A percentile compares a stretch with the other conserved stretches of the same genome.
These are phyloP conservation scores for Micractinium conductrix DNA, from an alignment of 139 green algal genomes.

Conservation along the genomic window DNA sequence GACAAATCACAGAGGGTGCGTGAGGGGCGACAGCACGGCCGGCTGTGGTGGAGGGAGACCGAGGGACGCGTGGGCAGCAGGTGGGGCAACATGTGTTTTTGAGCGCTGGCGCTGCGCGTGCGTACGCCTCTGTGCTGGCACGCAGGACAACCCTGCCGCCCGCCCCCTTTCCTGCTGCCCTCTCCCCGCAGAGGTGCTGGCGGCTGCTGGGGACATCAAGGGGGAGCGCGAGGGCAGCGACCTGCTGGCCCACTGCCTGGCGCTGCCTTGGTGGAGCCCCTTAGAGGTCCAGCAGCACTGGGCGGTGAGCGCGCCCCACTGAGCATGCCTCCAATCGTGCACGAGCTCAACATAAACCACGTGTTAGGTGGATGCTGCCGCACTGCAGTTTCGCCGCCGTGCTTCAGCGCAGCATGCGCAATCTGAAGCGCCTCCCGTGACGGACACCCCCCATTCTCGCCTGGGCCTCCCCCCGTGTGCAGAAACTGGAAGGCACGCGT, in stretches of 20 bases:
- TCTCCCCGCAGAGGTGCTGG: background rate
- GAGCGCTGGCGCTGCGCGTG: too few species aligned
- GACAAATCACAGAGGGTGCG: slow-evolving; percentile 21
- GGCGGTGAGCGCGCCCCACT: background rate
- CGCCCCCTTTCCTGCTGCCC: too few species aligned
- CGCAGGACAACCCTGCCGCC: background rate
- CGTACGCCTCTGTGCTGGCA: too few species aligned
- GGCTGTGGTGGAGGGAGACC: background rate
- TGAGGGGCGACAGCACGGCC: background rate
- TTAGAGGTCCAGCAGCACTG: background rate
- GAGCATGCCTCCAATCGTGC: too few species aligned
- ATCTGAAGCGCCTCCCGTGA: too few species aligned
- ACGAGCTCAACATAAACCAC: too few species aligned
- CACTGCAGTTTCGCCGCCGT: too few species aligned
- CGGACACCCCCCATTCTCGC: background rate
- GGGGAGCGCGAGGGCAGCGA: background rate
- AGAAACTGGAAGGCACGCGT: background rate
- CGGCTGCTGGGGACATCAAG: background rate
- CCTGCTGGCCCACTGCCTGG: slow-evolving; percentile 21
- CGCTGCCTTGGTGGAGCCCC: slow-evolving; percentile 10
- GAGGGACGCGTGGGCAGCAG: too few species aligned
- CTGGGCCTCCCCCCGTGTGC: background rate
- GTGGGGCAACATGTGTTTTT: too few species aligned
- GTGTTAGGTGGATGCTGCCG: too few species aligned
- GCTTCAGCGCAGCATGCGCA: too few species aligned